Evolutionary conservation across 2,329 filamentous ascomycete genomes (phyloP).

Genomic region (Calonectria honghensis): DNA sequence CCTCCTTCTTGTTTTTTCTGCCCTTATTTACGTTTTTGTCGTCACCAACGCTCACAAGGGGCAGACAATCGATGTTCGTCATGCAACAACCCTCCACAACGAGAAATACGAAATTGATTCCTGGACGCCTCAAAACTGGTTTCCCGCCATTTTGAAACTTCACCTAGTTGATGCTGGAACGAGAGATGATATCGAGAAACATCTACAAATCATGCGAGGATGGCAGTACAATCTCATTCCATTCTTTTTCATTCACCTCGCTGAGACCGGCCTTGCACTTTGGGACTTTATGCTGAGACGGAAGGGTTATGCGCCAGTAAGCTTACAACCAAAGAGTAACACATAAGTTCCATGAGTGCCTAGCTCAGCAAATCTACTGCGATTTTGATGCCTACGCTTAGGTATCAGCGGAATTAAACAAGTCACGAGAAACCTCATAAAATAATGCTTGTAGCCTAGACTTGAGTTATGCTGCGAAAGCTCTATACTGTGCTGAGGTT

Average conservation of each 20-base stretch:
- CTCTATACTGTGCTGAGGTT: too few species aligned
- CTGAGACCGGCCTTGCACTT: constrained; percentile 51
- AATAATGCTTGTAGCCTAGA: neutral
- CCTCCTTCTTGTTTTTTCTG: constrained; percentile 47
- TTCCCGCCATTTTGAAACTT: constrained; percentile 50
- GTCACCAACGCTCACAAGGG: constrained; percentile 54
- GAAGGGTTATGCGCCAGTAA: constrained; percentile 5
- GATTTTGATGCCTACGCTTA: neutral
- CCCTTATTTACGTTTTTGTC: constrained; percentile 55
- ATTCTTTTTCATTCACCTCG: constrained; percentile 54
- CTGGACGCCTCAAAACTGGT: constrained; percentile 57
- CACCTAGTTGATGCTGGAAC: constrained; percentile 43
- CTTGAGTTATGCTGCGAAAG: too few species aligned
- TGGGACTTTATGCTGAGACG: constrained; percentile 48
- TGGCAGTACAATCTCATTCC: constrained; percentile 58
- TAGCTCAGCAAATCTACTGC: neutral
- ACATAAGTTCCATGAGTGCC: neutral
- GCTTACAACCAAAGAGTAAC: neutral
- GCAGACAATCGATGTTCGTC: constrained; percentile 45
- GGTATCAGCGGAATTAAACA: neutral
- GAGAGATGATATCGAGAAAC: constrained; percentile 47
- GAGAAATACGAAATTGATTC: constrained; percentile 49
- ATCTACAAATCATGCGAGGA: constrained; percentile 53
- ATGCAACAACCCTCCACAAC: constrained; percentile 41
- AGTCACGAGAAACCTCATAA: neutral